Evolutionary conservation across 305 asterid genomes (phyloP).

Genomic region (Rubia peregrina): DNA sequence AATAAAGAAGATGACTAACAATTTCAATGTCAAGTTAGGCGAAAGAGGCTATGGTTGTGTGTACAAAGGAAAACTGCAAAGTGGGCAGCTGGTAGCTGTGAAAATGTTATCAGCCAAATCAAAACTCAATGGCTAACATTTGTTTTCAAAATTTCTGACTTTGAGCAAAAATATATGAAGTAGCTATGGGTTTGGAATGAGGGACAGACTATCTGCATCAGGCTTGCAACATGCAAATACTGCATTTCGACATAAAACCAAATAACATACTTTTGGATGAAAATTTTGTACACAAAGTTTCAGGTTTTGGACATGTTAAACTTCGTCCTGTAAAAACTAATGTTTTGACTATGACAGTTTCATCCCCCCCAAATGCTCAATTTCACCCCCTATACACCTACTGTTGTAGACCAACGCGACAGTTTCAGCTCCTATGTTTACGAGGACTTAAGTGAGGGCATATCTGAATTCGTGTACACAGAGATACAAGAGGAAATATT

Average conservation of each 20-base stretch:
- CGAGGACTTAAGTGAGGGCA: too few species aligned
- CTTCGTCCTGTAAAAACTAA: not conserved
- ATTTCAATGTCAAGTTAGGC: too few species aligned
- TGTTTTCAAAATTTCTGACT: not conserved
- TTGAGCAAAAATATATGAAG: not conserved
- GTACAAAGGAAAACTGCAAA: too few species aligned
- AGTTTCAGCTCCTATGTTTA: too few species aligned
- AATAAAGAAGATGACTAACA: too few species aligned
- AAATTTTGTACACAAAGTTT: not conserved
- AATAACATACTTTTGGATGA: not conserved
- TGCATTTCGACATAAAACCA: constrained; percentile 1
- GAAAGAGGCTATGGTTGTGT: too few species aligned
- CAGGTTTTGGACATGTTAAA: not conserved
- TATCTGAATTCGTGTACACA: too few species aligned
- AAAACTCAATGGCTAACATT: not conserved
- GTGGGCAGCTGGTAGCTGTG: too few species aligned
- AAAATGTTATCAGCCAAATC: too few species aligned
- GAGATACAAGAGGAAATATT: too few species aligned
- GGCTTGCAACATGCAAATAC: not conserved
- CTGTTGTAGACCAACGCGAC: too few species aligned
- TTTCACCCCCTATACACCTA: too few species aligned
- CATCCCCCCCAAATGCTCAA: not conserved
- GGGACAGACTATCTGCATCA: not conserved
- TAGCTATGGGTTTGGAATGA: not conserved
- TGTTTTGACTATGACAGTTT: not conserved